Conservation (phyloP, 768 basidiomycete species). For the Leccinum rimulosum region DNA sequence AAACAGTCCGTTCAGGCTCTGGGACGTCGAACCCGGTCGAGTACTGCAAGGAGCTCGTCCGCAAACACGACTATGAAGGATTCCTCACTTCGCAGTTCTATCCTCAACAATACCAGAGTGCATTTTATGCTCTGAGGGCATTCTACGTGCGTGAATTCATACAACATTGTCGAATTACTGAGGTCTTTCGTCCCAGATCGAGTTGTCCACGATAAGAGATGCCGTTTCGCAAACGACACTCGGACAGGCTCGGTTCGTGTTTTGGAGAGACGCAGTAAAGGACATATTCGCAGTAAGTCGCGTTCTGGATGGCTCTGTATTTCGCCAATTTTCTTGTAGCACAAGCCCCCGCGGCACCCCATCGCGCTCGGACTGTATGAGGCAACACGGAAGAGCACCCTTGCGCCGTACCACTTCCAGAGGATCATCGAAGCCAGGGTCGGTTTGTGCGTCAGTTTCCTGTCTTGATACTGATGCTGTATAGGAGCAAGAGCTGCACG, state of each 20-base stretch:
- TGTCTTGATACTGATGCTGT: conserved; percentile 21
- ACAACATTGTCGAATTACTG: conserved; percentile 1
- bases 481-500: conserved; percentile 66
- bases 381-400: conserved; percentile 44
- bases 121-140: conserved; percentile 77
- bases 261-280: conserved; percentile 82
- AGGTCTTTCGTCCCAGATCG: conserved; percentile 47
- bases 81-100: conserved; percentile 71
- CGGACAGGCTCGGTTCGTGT: conserved; percentile 84
- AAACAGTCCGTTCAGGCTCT: conserved; percentile 7
- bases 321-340: conserved; percentile 41
- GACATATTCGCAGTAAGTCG: conserved; percentile 56
- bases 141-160: conserved; percentile 63
- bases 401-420: conserved; percentile 76
- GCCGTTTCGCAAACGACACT: conserved; percentile 68
- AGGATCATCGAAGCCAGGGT: conserved; percentile 85
- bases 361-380: conserved; percentile 71
- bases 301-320: conserved; percentile 17
- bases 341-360: conserved; percentile 76
- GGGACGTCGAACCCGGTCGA: conserved; percentile 42
- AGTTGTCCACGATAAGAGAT: conserved; percentile 76
- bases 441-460: conserved; percentile 23
- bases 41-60: conserved; percentile 72
- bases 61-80: conserved; percentile 80
- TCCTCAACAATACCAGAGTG: conserved; percentile 59